phyloP scores from a whole-genome alignment of 257 asterid species.

The Linaria vulgaris region DNA sequence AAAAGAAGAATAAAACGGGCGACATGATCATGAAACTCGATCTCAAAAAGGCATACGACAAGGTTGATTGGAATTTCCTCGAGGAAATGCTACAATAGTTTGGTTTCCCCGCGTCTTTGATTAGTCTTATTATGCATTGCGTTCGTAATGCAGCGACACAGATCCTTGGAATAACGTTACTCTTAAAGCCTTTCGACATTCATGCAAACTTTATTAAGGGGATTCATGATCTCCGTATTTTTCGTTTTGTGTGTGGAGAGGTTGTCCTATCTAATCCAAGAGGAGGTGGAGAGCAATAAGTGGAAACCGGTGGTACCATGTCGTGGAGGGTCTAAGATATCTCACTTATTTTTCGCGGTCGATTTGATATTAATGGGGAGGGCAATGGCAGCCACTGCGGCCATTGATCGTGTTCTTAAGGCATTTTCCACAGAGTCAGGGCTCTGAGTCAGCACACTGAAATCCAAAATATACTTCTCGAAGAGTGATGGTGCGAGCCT shows the following conservation, averaged over 20 bases:
- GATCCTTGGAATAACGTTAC: not conserved
- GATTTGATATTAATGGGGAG: not conserved
- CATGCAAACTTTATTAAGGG: not conserved
- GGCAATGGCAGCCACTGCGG: not conserved
- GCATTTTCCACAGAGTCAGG: not conserved
- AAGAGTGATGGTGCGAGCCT: too few species aligned
- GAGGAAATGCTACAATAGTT: not conserved
- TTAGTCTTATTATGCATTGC: not conserved
- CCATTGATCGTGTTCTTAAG: not conserved
- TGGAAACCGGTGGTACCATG: not conserved
- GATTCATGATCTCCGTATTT: too few species aligned
- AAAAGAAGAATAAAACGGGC: too few species aligned
- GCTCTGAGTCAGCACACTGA: not conserved
- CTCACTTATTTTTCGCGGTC: not conserved
- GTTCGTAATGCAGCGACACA: not conserved
- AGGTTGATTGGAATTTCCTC: too few species aligned
- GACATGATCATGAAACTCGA: too few species aligned
- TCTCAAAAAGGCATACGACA: too few species aligned
- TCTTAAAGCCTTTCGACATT: not conserved
- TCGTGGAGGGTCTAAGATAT: not conserved
- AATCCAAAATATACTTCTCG: not conserved
- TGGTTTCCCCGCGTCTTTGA: not conserved
- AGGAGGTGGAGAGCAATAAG: not conserved
- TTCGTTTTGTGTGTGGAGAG: too few species aligned
- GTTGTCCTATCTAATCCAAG: too few species aligned